Percentiles rank a stretch among this genome's conserved stretches.
These are phyloP conservation scores for Agroathelia rolfsii DNA, from an alignment of 1,284 basidiomycete species.

Conservation along the genomic window DNA sequence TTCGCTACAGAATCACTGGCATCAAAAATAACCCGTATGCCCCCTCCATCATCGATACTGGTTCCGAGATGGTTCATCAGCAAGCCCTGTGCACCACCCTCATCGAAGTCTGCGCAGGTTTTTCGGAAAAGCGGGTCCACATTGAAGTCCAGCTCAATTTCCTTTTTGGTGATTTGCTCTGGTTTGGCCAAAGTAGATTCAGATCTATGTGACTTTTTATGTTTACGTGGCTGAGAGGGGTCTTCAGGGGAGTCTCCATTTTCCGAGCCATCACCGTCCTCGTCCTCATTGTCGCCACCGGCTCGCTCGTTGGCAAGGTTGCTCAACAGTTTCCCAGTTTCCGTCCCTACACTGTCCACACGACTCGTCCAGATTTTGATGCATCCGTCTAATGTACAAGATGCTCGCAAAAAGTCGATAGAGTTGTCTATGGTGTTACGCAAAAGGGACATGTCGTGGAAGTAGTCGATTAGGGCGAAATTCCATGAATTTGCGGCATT, in stretches of 20 bases:
- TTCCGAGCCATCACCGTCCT: conserved; percentile 51
- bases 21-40: conserved; percentile 90
- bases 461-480: conserved; percentile 97
- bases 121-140: conserved; percentile 97
- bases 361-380: conserved; percentile 99
- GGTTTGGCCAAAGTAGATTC: conserved; percentile 82
- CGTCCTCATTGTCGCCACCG: conserved; percentile 42
- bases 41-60: conserved; percentile 71
- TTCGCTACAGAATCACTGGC: conserved; percentile 84
- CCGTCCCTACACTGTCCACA: conserved; percentile 94
- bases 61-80: conserved; percentile 86
- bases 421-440: conserved; percentile 86
- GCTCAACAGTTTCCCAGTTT: conserved; percentile 91
- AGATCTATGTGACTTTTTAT: conserved; percentile 52
- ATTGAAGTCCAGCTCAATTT: conserved; percentile 88
- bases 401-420: conserved; percentile 98
- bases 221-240: conserved; percentile 46
- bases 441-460: conserved; percentile 97
- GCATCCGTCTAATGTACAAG: conserved; percentile 95
- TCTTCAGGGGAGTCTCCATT: conserved; percentile 53
- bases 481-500: conserved; percentile 97
- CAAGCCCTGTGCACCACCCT: conserved; percentile 91
- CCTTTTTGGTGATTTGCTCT: conserved; percentile 80
- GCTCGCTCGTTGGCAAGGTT: conserved; percentile 74
- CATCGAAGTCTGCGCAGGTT: conserved; percentile 97